These are phyloP conservation scores for Backusella luteola DNA, from an alignment of 192 early-diverging fungal genomes.

Conservation along the genomic window DNA sequence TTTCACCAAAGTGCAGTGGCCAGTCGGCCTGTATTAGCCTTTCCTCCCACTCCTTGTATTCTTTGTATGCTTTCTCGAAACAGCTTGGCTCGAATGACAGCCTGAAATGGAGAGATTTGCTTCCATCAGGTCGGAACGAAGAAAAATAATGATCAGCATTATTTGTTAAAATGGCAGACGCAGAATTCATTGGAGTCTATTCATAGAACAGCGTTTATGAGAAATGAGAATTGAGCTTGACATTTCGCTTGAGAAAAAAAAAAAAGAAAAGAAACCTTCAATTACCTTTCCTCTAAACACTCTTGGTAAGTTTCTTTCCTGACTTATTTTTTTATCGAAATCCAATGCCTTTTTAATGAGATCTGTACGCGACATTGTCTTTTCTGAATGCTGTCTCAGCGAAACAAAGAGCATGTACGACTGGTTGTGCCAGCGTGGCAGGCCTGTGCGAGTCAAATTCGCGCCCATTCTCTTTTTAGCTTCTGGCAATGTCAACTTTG, in stretches of 20 bases:
- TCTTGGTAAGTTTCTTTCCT: constrained; percentile 66
- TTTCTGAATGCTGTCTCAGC: constrained; percentile 62
- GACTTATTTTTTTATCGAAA: constrained; percentile 72
- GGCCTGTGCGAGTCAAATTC: neutral
- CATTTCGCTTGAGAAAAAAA: neutral
- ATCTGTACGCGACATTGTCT: constrained; percentile 68
- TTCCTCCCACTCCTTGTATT: constrained; percentile 77
- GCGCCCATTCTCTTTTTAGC: constrained; percentile 3
- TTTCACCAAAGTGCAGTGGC: constrained; percentile 77
- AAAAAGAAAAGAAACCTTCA: constrained; percentile 5
- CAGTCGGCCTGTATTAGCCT: constrained; percentile 72
- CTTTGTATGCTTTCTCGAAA: constrained; percentile 64
- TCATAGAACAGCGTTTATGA: neutral
- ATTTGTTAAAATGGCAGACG: constrained; percentile 73
- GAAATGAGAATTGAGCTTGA: too few species aligned
- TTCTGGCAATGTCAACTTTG: neutral
- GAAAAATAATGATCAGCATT: constrained; percentile 75
- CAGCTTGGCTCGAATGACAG: constrained; percentile 75
- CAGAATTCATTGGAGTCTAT: constrained; percentile 79
- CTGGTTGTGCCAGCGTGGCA: constrained; percentile 86
- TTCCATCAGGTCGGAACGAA: constrained; percentile 62
- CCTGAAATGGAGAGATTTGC: constrained; percentile 67
- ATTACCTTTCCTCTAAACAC: constrained; percentile 84
- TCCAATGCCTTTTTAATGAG: constrained; percentile 75
- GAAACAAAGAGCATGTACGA: constrained; percentile 82